Base-by-base conservation (phyloP, 2,329 filamentous ascomycete species). In the Rhynchosporium graminicola region DNA sequence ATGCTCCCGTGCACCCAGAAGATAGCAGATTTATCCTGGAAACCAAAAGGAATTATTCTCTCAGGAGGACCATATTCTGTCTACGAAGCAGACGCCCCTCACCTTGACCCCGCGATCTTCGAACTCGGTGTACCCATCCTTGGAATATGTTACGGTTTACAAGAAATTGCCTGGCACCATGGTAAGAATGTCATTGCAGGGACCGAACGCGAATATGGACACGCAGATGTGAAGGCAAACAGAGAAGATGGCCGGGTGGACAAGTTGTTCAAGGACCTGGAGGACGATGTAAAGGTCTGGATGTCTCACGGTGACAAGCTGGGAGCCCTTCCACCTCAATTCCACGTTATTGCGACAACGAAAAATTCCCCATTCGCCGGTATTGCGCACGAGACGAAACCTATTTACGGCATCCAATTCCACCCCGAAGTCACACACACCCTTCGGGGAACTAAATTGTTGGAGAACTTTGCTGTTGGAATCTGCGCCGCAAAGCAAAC, bases 261-360 rank as follows among this genome's bases (percentile, higher is more conserved):
- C 75, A 82, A 83, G 54, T 85, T 98, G 28, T 97, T 97, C 76
- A 81, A 85, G 33, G 91, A 87, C 15, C 73, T 97, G 10, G 88
- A 87, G 63, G 87, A 90, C 64, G 79, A 85, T 57, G 81, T 91
- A 70, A 82, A 89, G 63, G 80, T 91, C 13, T 94, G 85, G 83
- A 97, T 97, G 93, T 90, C 85, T 68, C 94, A 98, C 75, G 88
- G 87, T 63, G 92, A 97, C 78, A 96, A 96, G 81, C 83, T 98
- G 10, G 83, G 82, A 45, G 79, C 83, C 60, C 80, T 97, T 45
- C 93, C 93, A 8, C 79, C 87, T 42, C 84, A 82, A 46, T 97
- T 96, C 74, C 78, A 84, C 63, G 86, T 82, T 15, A 85, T 97
- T 70, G 92, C 90, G 57, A 88, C 82, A 4, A 94, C 92, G 2